Evolutionary conservation across 148 eudicot genomes (phyloP), one percentile per base, ranked within the genome.

Genomic region (Fagopyrum tataricum): DNA sequence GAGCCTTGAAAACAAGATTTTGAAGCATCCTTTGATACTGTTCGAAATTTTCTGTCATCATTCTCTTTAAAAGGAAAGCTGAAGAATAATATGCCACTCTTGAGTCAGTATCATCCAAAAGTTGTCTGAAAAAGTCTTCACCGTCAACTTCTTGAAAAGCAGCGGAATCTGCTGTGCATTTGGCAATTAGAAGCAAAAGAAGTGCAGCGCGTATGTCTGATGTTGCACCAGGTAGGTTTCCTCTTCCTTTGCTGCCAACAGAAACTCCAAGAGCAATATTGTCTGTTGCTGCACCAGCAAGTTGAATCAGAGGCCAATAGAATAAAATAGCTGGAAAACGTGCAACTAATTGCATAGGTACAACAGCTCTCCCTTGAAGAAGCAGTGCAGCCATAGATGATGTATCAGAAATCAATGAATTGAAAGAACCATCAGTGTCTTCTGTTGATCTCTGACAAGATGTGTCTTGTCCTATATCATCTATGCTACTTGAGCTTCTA

Each of bases 1-100:
- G 99, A 74, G 99, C 99, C 83, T 80, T 92, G 67, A 86, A 81
- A 72, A 95, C 91, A 76, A 95, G 97, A 81, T 84, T 87, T 64
- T 92, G 97, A 87, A 95, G 97, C 87, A 88, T 85, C 8, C 91
- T 86, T 72, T 95, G 99, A 80, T 95, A 95, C 20, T 74, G 81
- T 73, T 92, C 97, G 41, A 96, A 91, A 81, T 95, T 87, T 71
- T 90, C 96, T 4, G 99, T 95, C 99, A 95, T 95, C 99, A 95
- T 95, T 78, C 96, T 85, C 99, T 95, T 89, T 80, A 95, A 81
- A 73, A 95, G 96, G 77, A 95, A 95, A 52, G 94, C 96, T 53
- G 99, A 95, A 72, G 99, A 87, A 80, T 88, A 90, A 82, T 90
- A 95, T 44, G 99, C 99, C 87, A 95, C 99, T 82, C 99, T 90